Percentiles rank a stretch among this genome's conserved stretches.
phyloP scores from a whole-genome alignment of 2,329 filamentous ascomycete genomes.

The Dactylellina leptospora region DNA sequence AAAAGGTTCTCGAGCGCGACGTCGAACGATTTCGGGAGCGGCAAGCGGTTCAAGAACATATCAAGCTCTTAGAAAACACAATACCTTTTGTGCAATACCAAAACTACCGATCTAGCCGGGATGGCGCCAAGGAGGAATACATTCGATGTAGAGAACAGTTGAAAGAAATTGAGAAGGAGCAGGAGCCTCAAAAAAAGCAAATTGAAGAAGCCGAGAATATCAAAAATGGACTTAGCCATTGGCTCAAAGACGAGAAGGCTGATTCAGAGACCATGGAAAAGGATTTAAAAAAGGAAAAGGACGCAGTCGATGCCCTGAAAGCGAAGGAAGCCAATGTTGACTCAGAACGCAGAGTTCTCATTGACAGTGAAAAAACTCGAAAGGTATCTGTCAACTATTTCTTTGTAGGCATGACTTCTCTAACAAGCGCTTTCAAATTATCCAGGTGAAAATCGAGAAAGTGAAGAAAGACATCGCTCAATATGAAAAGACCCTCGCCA shows the following conservation, averaged over 20 bases:
- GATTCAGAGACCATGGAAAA: slow-evolving; percentile 67
- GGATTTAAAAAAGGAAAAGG: slow-evolving; percentile 56
- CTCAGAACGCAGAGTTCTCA: slow-evolving; percentile 13
- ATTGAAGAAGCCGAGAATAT: slow-evolving; percentile 74
- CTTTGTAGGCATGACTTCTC: not conserved
- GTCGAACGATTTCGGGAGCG: slow-evolving; percentile 84
- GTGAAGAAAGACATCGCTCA: slow-evolving; percentile 61
- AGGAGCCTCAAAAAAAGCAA: slow-evolving; percentile 72
- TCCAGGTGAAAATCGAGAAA: slow-evolving; percentile 61
- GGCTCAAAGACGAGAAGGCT: slow-evolving; percentile 66
- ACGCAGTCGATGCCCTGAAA: slow-evolving; percentile 63
- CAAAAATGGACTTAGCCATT: slow-evolving; percentile 64
- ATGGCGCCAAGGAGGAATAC: slow-evolving; percentile 67
- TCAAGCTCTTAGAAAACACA: slow-evolving; percentile 72
- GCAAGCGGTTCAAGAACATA: slow-evolving; percentile 71
- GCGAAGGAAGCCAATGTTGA: slow-evolving; percentile 57
- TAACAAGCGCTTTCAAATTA: not conserved
- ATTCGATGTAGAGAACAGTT: slow-evolving; percentile 69
- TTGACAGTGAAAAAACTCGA: slow-evolving; percentile 22
- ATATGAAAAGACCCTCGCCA: slow-evolving; percentile 65
- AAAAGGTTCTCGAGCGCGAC: slow-evolving; percentile 78
- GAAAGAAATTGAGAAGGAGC: slow-evolving; percentile 68
- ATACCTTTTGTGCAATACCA: slow-evolving; percentile 73
- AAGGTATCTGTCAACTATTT: slow-evolving; percentile 10
- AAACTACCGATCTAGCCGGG: slow-evolving; percentile 64